These are phyloP conservation scores for Termitomyces sp. DNA, from an alignment of 768 basidiomycete species.

Conservation along the genomic window DNA sequence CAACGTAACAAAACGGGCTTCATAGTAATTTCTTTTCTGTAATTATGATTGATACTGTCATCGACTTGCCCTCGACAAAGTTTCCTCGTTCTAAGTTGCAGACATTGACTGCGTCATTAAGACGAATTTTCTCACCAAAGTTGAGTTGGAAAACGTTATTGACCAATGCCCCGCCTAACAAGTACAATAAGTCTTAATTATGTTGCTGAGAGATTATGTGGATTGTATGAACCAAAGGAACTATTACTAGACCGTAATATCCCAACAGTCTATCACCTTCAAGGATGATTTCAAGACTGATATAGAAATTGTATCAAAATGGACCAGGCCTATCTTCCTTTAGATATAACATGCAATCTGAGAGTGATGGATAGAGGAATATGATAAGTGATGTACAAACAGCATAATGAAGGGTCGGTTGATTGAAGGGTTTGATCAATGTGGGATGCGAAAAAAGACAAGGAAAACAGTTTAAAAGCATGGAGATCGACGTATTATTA, in stretches of 20 bases:
- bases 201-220: background rate
- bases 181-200: background rate
- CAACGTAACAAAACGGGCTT: background rate
- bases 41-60: background rate
- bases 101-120: no score
- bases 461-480: background rate
- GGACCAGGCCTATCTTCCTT: slow-evolving; percentile 3
- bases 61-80: no score
- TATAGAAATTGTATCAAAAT: background rate
- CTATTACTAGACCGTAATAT: background rate
- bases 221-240: background rate
- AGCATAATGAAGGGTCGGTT: slow-evolving; percentile 4
- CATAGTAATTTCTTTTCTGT: background rate
- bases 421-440: slow-evolving; percentile 1
- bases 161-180: no score
- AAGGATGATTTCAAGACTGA: background rate
- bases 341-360: slow-evolving; percentile 13
- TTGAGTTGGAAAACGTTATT: no score
- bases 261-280: background rate
- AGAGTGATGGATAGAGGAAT: slow-evolving; percentile 12
- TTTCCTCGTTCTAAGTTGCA: no score
- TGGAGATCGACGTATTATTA: slow-evolving; percentile 15
- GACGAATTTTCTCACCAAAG: no score
- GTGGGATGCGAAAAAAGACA: background rate
- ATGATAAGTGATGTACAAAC: slow-evolving; percentile 13